Base-by-base conservation (phyloP, 352 stramenopile genomes). In the Phytopythium sindhum region DNA sequence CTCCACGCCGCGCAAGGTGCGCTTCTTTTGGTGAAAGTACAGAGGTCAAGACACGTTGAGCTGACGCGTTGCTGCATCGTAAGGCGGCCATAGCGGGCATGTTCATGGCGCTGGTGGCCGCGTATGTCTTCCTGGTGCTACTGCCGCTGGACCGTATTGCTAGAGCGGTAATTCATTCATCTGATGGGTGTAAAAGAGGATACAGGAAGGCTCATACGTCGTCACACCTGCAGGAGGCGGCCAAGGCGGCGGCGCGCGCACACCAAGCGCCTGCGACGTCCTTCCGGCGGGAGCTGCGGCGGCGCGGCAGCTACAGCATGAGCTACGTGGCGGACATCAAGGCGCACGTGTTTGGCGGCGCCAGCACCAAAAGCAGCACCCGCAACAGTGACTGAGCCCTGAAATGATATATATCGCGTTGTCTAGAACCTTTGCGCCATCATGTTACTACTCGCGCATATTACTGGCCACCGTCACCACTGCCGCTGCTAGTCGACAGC, bases 291-390 rank as follows among this genome's bases (percentile, higher is more conserved):
- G 87, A 96, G 59, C 65, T 94, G 57, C 75, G 87, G n/a, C 83
- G 87, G 21, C 75, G 87, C 10, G 87, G 85, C 33, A 96, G 87
- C 74, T 96, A 91, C 68, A 94, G 85, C 65, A 89, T 96, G 78
- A 93, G 78, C 65, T 96, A 91, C 57, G 86, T 96, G 48, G 83
- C 80, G n/a, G 85, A 96, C 65, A 91, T 96, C 61, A 94, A 94
- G 60, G 79, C 85, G 15, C 87, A 96, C 54, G 85, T 94, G 28
- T 89, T 94, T 42, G 82, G 85, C 33, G 54, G 54, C 35, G 54
- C 54, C n/a, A 47, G 35, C 21, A 29, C n/a, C 54, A 50, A 28
- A 23, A 4, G 51, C 29, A 33, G 21, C 80, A 72, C n/a, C n/a
- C n/a, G 28, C 83, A 79, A 7, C 88, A 77, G 72, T 5, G 23